Evolutionary conservation across 2,329 filamentous ascomycete species (phyloP).

Genomic region (Colletotrichum sp.): DNA sequence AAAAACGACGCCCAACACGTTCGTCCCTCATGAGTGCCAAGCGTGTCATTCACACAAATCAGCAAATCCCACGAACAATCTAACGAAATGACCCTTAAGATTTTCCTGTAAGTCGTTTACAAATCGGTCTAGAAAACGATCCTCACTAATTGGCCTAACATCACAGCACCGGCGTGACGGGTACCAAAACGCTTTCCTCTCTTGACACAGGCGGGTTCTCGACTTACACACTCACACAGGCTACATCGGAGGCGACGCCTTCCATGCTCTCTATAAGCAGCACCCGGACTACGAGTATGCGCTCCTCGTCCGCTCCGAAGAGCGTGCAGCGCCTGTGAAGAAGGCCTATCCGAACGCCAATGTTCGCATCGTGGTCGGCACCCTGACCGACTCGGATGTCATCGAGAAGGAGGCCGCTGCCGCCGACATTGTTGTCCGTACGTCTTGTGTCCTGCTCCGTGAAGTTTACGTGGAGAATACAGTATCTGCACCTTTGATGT

Average conservation of each 20-base stretch:
- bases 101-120: slow-evolving; percentile 42
- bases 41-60: background rate
- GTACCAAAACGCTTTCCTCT: slow-evolving; percentile 26
- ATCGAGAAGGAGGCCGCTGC: slow-evolving; percentile 56
- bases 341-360: slow-evolving; percentile 47
- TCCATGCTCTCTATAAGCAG: slow-evolving; percentile 45
- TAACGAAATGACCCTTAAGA: slow-evolving; percentile 40
- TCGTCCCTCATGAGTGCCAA: background rate
- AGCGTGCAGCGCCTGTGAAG: slow-evolving; percentile 47
- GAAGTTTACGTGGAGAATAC: background rate
- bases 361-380: slow-evolving; percentile 52
- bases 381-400: slow-evolving; percentile 47
- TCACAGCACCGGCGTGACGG: slow-evolving; percentile 50
- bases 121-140: background rate
- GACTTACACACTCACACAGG: slow-evolving; percentile 32
- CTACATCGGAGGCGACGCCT: slow-evolving; percentile 57
- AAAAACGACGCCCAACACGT: background rate
- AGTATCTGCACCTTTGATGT: background rate
- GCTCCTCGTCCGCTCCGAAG: slow-evolving; percentile 51
- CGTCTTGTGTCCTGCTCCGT: slow-evolving; percentile 23
- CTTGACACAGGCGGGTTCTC: background rate
- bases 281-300: slow-evolving; percentile 53
- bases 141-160: background rate
- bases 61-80: background rate
- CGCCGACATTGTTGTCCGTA: slow-evolving; percentile 57